phyloP scores from a whole-genome alignment of 768 basidiomycete genomes.

The Chalciporus piperatus region DNA sequence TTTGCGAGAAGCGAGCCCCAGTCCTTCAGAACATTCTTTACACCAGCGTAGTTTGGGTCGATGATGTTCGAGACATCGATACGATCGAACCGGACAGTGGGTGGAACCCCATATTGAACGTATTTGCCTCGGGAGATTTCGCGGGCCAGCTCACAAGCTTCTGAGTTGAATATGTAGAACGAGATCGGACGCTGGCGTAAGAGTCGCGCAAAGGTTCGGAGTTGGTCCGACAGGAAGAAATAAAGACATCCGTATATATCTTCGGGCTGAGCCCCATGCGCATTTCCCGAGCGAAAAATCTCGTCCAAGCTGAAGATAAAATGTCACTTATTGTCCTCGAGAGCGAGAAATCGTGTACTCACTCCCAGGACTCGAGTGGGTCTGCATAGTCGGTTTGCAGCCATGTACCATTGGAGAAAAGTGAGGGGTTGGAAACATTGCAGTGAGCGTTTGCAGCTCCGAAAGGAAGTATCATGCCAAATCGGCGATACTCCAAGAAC shows the following conservation, averaged over 20 bases:
- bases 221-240: conserved; percentile 41
- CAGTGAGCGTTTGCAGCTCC: conserved; percentile 42
- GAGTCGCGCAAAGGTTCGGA: conserved; percentile 36
- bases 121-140: conserved; percentile 27
- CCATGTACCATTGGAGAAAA: conserved; percentile 49
- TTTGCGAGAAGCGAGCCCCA: conserved; percentile 41
- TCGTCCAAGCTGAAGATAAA: conserved; percentile 33
- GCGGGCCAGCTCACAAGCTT: conserved; percentile 41
- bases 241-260: conserved; percentile 53
- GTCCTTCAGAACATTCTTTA: conserved; percentile 27
- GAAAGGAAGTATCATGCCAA: conserved; percentile 49
- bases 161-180: conserved; percentile 34
- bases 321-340: neutral
- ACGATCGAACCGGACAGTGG: conserved; percentile 38
- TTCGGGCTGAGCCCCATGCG: conserved; percentile 37
- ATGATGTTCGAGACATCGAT: conserved; percentile 50
- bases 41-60: conserved; percentile 42
- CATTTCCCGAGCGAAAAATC: conserved; percentile 38
- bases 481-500: conserved; percentile 36
- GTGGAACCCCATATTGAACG: conserved; percentile 17
- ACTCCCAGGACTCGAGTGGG: conserved; percentile 53
- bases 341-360: conserved; percentile 11
- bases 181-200: conserved; percentile 33
- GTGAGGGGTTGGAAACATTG: conserved; percentile 41
- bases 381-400: conserved; percentile 38